Percentiles rank a stretch among this genome's conserved stretches.
phyloP scores from a whole-genome alignment of 2,329 filamentous ascomycete genomes.

The Hypoxylon sp. region DNA sequence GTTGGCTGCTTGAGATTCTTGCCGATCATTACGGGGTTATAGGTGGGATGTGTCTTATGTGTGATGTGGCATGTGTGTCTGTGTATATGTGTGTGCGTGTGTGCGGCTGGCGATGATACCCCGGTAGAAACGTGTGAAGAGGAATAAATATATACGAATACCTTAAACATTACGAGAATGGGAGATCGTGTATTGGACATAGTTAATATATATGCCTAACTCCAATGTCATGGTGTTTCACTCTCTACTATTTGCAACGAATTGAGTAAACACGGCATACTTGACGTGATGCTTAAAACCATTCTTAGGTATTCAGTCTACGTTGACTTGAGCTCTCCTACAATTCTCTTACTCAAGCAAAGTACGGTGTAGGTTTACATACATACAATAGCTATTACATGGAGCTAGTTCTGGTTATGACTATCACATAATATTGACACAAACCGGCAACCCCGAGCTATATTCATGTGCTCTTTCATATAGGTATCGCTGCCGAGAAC shows the following conservation, averaged over 20 bases:
- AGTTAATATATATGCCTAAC: not conserved
- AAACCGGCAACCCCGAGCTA: too few relatives aligned
- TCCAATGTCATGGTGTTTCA: not conserved
- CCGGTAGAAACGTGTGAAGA: conserved; percentile 15
- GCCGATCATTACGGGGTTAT: not conserved
- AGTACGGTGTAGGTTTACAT: too few relatives aligned
- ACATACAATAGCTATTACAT: too few relatives aligned
- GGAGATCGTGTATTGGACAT: not conserved
- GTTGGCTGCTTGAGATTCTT: not conserved
- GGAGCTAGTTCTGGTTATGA: too few relatives aligned
- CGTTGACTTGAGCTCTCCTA: too few relatives aligned
- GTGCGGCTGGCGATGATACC: conserved; percentile 31
- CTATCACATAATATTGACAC: too few relatives aligned
- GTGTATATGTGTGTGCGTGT: conserved; percentile 6
- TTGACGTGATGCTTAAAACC: not conserved
- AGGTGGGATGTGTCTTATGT: conserved; percentile 16
- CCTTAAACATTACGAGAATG: conserved; percentile 4
- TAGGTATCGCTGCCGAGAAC: not conserved
- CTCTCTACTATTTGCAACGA: not conserved
- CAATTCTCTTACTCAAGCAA: too few relatives aligned
- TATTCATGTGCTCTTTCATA: too few relatives aligned
- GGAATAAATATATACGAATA: not conserved
- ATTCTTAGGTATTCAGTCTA: too few relatives aligned
- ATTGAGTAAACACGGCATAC: not conserved
- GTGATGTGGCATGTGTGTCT: conserved; percentile 16